Base-by-base conservation (phyloP, 2,329 filamentous ascomycete species). In the Fusarium nisikadoi region DNA sequence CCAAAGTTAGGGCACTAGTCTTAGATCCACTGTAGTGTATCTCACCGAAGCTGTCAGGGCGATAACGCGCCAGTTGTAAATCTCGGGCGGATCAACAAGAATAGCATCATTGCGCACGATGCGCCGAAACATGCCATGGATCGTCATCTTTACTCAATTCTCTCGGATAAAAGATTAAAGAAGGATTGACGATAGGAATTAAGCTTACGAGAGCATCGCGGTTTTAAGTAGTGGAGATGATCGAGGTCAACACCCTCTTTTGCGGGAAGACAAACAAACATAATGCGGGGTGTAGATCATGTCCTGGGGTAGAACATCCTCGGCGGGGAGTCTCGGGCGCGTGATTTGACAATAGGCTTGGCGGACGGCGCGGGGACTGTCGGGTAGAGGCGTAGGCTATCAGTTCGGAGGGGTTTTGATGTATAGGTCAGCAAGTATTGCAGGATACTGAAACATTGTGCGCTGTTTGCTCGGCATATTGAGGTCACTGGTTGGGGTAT, bases 51-150 rank as follows among this genome's bases (percentile, higher is more conserved):
- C 89, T 27, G 91, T 90, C 62, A 92, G 82, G 55, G 88, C 82
- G 68, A 90, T 91, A 8, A 92, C 89, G 57, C 90, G 86, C 90
- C 91, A 93, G 75, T 90, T 90, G 79, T 93, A 93, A 65, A 93
- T 89, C 79, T 92, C 88, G 20, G 86, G 85, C 19, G 91, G 91
- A 77, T 93, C 91, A 57, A 84, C 82, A 78, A 85, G 89, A 84
- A 92, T 92, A 61, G 91, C 88, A 76, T 93, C 85, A 79, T 87
- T 87, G 75, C 83, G 83, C 70, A 87, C 84, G 70, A 87, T 84
- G 63, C 76, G 76, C 42, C 72, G 72, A 31, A 78, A 62, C 39
- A 78, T 41, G 14, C 68, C 60, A 20, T 73, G 67, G 41, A 76
- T 71, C 16, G 71, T 68, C 74, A 75, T 76, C 13, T 53, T 67